Base-by-base conservation (phyloP, 345 rosid species). In the Microcos paniculata region DNA sequence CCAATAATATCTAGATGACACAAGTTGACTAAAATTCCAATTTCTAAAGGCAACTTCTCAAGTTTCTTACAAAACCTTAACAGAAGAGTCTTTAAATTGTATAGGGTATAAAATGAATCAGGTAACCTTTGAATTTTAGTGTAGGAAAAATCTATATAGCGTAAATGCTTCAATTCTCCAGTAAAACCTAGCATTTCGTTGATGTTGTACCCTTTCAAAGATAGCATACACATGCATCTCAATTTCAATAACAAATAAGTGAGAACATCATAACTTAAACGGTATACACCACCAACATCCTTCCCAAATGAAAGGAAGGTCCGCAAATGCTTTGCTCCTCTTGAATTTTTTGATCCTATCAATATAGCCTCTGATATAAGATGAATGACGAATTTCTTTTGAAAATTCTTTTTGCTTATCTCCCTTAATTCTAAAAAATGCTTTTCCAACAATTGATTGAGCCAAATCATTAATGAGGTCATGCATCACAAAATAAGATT, bases 381-480 rank as follows among this genome's bases (percentile, higher is more conserved):
- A 63, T 12, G 24, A 63, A 46, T 75, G 71, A 38, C 77, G 24
- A 21, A 8, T 6, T 16, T 11, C 21, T 11, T 21, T 59, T 45
- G 16, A 15, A 48, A 0, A 0, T 14, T 23, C 12, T 21, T 15
- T 23, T 24, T 42, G 28, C 4, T 67, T 11, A 42, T 21, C 0
- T 42, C 21, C 4, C 13, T 11, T 55, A 55, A 4, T 23, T 26
- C 46, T 26, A 19, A 38, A n/a, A 64, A n/a, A 42, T 9, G 23
- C 6, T 33, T 40, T 40, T 48, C 69, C 70, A 2, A 67, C 72
- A 4, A 67, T 52, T 2, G 2, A 49, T 3, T 10, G 14, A 16
- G 80, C 83, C 19, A 80, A 46, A 33, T 80, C 78, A 42, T 80
- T 59, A 10, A 80, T 28, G 1, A 80, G 74, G 58, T 76, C 80